phyloP scores from a whole-genome alignment of 768 basidiomycete species.

The Mycena olivaceomarginata region DNA sequence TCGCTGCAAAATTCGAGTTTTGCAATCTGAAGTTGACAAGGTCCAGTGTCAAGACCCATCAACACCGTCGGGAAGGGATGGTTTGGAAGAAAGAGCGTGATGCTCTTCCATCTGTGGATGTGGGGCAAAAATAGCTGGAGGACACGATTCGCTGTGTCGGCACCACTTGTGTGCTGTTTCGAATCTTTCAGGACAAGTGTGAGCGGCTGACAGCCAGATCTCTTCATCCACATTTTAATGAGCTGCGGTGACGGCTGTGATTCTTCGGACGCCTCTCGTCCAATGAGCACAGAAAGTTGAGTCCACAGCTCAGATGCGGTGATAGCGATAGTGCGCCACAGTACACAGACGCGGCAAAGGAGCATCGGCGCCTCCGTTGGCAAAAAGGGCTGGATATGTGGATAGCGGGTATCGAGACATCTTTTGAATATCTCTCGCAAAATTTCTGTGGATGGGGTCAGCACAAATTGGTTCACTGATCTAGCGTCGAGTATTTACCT shows the following conservation, averaged over 20 bases:
- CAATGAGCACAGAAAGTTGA: conserved; percentile 24
- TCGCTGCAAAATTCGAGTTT: conserved; percentile 26
- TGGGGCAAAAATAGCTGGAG: conserved; percentile 34
- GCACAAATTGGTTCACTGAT: not conserved
- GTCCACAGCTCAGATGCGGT: conserved; percentile 33
- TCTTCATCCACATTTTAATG: conserved; percentile 29
- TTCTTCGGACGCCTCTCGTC: conserved; percentile 1
- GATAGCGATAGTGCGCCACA: conserved; percentile 28
- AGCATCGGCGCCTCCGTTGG: conserved; percentile 35
- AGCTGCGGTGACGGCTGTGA: conserved; percentile 13
- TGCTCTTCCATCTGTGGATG: conserved; percentile 31
- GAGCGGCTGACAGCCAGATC: conserved; percentile 33
- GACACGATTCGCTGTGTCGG: conserved; percentile 7
- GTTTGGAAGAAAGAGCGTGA: conserved; percentile 34
- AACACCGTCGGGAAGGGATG: conserved; percentile 20
- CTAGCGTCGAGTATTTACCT: not conserved
- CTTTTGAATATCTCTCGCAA: conserved; percentile 33
- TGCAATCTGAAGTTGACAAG: conserved; percentile 32
- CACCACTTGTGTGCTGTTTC: not conserved
- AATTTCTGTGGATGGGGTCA: conserved; percentile 18
- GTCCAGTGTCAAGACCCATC: conserved; percentile 3
- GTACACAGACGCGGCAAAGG: conserved; percentile 20
- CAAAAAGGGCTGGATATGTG: conserved; percentile 25
- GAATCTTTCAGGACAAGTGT: conserved; percentile 27
- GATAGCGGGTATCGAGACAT: conserved; percentile 19